A percentile compares a stretch with the other conserved stretches of the same genome.
phyloP scores from a whole-genome alignment of 176 grass and related monocot species.

The Avena insularis region DNA sequence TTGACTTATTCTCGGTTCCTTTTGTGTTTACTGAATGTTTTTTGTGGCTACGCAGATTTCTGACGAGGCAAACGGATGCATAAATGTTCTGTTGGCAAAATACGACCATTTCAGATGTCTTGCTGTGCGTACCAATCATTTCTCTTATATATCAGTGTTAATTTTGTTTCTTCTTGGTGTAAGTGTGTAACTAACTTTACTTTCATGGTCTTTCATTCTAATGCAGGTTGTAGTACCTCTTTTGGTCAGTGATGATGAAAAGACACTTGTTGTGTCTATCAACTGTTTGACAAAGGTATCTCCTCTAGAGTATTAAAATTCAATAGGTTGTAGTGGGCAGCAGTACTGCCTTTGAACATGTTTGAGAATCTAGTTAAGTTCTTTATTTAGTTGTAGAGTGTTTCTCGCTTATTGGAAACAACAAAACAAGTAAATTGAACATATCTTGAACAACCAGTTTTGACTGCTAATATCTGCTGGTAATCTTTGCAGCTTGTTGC shows the following conservation, averaged over 20 bases:
- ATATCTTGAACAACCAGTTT: constrained; percentile 21
- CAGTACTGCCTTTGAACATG: not conserved
- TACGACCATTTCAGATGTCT: constrained; percentile 95
- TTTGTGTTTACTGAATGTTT: constrained; percentile 39
- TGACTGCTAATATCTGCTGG: constrained; percentile 35
- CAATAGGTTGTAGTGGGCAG: not conserved
- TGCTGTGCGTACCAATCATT: constrained; percentile 59
- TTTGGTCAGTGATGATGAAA: constrained; percentile 95
- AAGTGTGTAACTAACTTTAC: constrained; percentile 32
- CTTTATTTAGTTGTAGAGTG: not conserved
- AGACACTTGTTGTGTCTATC: constrained; percentile 94
- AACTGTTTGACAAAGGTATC: constrained; percentile 99
- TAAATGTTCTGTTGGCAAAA: constrained; percentile 74
- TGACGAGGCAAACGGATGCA: constrained; percentile 87
- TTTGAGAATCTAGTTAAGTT: constrained; percentile 1
- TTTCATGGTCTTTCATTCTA: constrained; percentile 42
- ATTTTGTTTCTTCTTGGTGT: constrained; percentile 28
- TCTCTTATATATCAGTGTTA: constrained; percentile 15
- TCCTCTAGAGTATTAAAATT: constrained; percentile 4
- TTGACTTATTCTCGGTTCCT: constrained; percentile 10
- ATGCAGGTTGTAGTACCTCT: constrained; percentile 89
- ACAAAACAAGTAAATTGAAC: not conserved
- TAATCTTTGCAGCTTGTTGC: constrained; percentile 75
- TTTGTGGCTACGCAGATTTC: constrained; percentile 73
- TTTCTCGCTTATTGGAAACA: not conserved